Evolutionary conservation across 768 basidiomycete genomes (phyloP).

Genomic region (Macrolepiota dolichaula): DNA sequence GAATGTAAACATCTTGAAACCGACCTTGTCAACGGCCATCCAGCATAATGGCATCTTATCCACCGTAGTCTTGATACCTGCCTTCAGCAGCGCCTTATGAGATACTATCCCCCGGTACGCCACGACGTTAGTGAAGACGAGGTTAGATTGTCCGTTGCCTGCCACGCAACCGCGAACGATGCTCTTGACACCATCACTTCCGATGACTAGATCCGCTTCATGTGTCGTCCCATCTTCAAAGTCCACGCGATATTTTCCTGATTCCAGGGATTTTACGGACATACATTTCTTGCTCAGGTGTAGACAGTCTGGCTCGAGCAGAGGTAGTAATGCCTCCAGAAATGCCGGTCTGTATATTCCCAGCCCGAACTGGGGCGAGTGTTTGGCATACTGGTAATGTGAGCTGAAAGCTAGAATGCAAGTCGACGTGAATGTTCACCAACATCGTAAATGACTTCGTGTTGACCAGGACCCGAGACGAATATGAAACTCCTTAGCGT

Average conservation of each 20-base stretch:
- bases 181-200: conserved; percentile 55
- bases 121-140: conserved; percentile 42
- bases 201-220: conserved; percentile 46
- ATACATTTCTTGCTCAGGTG: conserved; percentile 52
- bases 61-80: conserved; percentile 40
- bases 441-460: conserved; percentile 45
- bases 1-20: conserved; percentile 1
- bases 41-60: conserved; percentile 34
- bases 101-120: conserved; percentile 50
- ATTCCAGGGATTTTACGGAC: conserved; percentile 24
- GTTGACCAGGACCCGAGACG: conserved; percentile 36
- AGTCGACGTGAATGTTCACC: conserved; percentile 8
- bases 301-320: conserved; percentile 35
- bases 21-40: conserved; percentile 43
- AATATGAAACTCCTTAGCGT: conserved; percentile 33
- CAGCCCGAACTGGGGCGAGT: conserved; percentile 33
- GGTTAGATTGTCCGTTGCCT: conserved; percentile 20
- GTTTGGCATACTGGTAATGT: conserved; percentile 27
- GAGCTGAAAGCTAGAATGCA: neutral
- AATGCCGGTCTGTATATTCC: conserved; percentile 48
- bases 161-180: conserved; percentile 34
- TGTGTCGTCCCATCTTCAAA: conserved; percentile 48
- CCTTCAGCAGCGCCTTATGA: conserved; percentile 31
- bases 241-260: conserved; percentile 30
- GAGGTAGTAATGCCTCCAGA: conserved; percentile 42